Conservation (phyloP, 2,329 filamentous ascomycete species). For the Sporothrix inflata region DNA sequence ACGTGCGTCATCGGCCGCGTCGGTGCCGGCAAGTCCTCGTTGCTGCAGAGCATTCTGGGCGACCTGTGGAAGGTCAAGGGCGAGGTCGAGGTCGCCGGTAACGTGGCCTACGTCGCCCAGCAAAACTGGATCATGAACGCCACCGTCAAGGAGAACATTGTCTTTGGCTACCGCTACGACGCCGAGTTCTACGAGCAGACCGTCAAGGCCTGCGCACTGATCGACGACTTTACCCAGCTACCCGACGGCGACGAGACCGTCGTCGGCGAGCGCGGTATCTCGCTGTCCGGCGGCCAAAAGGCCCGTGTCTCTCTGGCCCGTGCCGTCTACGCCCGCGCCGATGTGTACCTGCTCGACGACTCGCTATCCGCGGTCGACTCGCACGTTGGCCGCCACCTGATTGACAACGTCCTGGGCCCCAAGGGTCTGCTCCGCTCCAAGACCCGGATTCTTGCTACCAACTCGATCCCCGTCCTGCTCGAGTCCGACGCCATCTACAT, state of each 20-base stretch:
- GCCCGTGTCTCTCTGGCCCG: constrained; percentile 88
- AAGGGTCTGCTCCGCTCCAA: constrained; percentile 82
- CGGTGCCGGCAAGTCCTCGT: constrained; percentile 92
- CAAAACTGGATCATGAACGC: constrained; percentile 97
- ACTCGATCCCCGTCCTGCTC: constrained; percentile 87
- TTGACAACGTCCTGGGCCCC: constrained; percentile 87
- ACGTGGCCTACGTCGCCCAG: constrained; percentile 89
- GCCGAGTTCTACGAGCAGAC: constrained; percentile 93
- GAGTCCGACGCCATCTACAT: constrained; percentile 89
- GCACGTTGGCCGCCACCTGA: constrained; percentile 92
- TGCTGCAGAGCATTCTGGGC: constrained; percentile 84
- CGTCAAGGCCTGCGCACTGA: constrained; percentile 84
- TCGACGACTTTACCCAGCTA: constrained; percentile 87
- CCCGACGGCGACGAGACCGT: constrained; percentile 96
- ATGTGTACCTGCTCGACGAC: constrained; percentile 93
- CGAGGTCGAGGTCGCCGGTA: constrained; percentile 78
- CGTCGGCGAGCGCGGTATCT: constrained; percentile 95
- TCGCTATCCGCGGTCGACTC: constrained; percentile 97
- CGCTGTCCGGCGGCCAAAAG: constrained; percentile 93
- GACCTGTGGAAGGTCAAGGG: constrained; percentile 90
- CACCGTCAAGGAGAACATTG: constrained; percentile 93
- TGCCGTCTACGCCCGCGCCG: constrained; percentile 95
- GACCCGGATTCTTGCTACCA: constrained; percentile 91
- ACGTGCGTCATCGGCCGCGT: constrained; percentile 92
- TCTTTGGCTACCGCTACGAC: constrained; percentile 94